Evolutionary conservation across 2,329 filamentous ascomycete species (phyloP).

Genomic region (Trichoderma semiorbis): DNA sequence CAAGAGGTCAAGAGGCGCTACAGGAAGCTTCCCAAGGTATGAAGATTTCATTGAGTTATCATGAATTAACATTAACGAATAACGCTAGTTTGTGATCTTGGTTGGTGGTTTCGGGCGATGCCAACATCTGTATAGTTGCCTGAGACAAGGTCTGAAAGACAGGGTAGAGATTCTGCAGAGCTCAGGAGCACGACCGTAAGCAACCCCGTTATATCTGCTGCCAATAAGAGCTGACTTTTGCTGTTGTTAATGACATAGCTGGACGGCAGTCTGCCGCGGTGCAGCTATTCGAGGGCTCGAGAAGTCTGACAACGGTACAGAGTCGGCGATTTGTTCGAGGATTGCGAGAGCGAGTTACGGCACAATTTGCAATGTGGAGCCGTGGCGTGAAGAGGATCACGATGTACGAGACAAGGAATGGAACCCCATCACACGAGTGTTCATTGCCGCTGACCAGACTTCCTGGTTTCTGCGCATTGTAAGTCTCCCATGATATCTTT

Average conservation of each 20-base stretch:
- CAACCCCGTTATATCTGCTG: too few species aligned
- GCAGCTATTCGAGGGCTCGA: constrained; percentile 30
- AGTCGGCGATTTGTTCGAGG: constrained; percentile 21
- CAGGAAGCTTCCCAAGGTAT: constrained; percentile 27
- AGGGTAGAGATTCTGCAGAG: constrained; percentile 30
- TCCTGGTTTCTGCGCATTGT: constrained; percentile 30
- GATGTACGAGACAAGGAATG: constrained; percentile 17
- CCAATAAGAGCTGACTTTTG: too few species aligned
- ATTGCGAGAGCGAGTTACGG: constrained; percentile 32
- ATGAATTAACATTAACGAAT: not conserved
- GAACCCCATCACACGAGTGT: not conserved
- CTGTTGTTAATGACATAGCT: constrained; percentile 26
- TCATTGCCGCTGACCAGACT: constrained; percentile 22
- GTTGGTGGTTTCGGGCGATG: constrained; percentile 39
- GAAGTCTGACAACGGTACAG: not conserved
- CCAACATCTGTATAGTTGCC: constrained; percentile 26
- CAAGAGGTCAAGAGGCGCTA: constrained; percentile 21
- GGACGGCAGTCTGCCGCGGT: constrained; percentile 36
- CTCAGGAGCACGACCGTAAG: constrained; percentile 32
- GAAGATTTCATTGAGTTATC: not conserved
- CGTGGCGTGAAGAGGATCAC: constrained; percentile 18
- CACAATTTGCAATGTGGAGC: accelerated
- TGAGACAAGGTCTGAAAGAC: constrained; percentile 11
- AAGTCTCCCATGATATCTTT: not conserved
- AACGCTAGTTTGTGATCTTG: constrained; percentile 35